Conservation (phyloP, 2,329 filamentous ascomycete genomes). For the Penicillium occitanis region DNA sequence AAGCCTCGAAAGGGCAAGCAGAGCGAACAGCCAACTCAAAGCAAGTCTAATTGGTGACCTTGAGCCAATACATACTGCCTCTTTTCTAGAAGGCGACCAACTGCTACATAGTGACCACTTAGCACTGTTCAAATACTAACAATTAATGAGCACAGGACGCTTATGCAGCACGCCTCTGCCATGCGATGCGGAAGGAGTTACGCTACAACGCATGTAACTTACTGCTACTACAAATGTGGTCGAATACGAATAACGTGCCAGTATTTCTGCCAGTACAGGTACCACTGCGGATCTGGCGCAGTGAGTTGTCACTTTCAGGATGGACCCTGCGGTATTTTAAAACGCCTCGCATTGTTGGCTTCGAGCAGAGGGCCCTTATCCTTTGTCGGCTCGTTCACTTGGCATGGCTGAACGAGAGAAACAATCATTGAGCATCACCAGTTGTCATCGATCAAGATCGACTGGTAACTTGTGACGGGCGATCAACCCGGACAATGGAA, state of each 20-base stretch:
- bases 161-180: constrained; percentile 15
- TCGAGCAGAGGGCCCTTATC: not conserved
- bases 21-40: not conserved
- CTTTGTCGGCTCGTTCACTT: not conserved
- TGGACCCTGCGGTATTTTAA: constrained; percentile 1
- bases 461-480: not conserved
- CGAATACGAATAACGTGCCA: not conserved
- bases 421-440: not conserved
- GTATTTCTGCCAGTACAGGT: not conserved
- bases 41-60: not conserved
- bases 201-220: not conserved
- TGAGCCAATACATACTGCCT: not conserved
- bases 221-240: not conserved
- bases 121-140: not conserved
- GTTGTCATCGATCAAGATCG: not conserved
- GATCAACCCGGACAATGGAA: not conserved
- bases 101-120: not conserved
- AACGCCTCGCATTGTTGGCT: not conserved
- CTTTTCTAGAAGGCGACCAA: constrained; percentile 18
- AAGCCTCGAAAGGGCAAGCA: constrained; percentile 6
- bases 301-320: constrained; percentile 12
- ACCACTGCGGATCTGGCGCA: constrained; percentile 10
- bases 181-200: constrained; percentile 5
- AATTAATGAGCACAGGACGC: constrained; percentile 2
- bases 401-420: not conserved